Evolutionary conservation across 768 basidiomycete genomes (phyloP), one percentile per base, ranked within the genome.

Genomic region (Termitomyces sp.): DNA sequence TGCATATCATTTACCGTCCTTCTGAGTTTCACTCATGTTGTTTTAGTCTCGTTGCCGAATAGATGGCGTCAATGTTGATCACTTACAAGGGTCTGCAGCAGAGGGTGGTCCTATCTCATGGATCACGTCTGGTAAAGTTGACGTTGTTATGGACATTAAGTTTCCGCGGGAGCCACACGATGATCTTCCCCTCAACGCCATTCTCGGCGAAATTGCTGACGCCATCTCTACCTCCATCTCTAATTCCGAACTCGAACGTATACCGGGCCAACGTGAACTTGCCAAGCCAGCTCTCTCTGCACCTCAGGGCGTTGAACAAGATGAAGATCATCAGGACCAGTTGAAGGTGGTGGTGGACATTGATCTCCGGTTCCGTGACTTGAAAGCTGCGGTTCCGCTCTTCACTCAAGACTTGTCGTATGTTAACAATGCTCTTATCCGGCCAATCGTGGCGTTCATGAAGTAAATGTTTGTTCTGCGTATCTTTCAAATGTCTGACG

Each of bases 371-470:
- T 98, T 99, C 72, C 81, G 94, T 50, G 97, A 99, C 72, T 68
- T 99, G 68, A 98, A 98, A 73, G 95, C 97, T 41, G 89, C 85
- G 24, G 92, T 99, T 13, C 97, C 97, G 1, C 81, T 96, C 51
- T 98, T 95, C 74, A 86, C 93, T 33, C 80, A 79, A 46, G 92
- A 97, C 67, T 69, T 99, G 57, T 91, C 91, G 45, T 92, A 96
- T 66, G 88, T 92, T 60, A 97, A 96, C 66, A 91, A 87, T 66
- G 97, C 97, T 22, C 75, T 98, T 26, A 88, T 97, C 48, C 72
- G 97, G 64, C 95, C 97, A 4, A 98, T 99, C 61, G 97, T 98
- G 16, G 96, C 94, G 1, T 99, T 99, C 69, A 95, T 98, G 86
- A 97, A 97, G 94, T 95, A 65, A 59, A 87, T 77, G 12, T 59